Evolutionary conservation across 179 eudicot genomes (phyloP).

Genomic region (Silene vulgaris): DNA sequence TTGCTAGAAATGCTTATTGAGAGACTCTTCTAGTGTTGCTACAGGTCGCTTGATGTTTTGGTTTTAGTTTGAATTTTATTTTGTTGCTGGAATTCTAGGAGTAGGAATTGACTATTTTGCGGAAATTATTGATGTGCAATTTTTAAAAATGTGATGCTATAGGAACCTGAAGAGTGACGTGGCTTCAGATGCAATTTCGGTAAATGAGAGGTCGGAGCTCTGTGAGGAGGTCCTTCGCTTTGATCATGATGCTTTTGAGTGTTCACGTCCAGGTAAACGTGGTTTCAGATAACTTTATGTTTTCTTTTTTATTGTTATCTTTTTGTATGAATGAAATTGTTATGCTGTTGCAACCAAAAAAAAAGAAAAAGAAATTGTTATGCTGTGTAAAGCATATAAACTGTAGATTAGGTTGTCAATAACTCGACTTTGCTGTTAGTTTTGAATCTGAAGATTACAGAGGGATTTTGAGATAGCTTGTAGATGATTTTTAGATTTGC

Average conservation of each 20-base stretch:
- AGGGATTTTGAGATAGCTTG: background rate
- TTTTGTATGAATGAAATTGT: too few relatives aligned
- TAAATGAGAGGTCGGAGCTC: conserved; percentile 44
- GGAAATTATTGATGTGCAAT: background rate
- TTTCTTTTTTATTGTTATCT: background rate
- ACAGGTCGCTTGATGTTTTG: background rate
- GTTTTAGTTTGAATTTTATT: background rate
- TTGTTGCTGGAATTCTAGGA: background rate
- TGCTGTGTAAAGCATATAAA: background rate
- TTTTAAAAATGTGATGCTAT: conserved; percentile 17
- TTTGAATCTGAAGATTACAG: background rate
- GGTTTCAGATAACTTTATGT: conserved; percentile 14
- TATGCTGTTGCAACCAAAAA: too few relatives aligned
- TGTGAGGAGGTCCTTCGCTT: conserved; percentile 60
- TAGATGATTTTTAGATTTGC: background rate
- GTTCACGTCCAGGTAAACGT: conserved; percentile 58
- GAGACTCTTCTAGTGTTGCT: background rate
- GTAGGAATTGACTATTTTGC: background rate
- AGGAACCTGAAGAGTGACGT: conserved; percentile 64
- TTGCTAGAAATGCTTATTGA: background rate
- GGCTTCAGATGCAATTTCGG: conserved; percentile 28
- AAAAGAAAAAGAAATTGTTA: too few relatives aligned
- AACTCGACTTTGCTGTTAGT: background rate
- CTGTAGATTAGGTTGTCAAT: background rate
- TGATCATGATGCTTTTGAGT: conserved; percentile 61